Base-by-base conservation (phyloP, 345 rosid genomes). In the Gossypium stocksii region DNA sequence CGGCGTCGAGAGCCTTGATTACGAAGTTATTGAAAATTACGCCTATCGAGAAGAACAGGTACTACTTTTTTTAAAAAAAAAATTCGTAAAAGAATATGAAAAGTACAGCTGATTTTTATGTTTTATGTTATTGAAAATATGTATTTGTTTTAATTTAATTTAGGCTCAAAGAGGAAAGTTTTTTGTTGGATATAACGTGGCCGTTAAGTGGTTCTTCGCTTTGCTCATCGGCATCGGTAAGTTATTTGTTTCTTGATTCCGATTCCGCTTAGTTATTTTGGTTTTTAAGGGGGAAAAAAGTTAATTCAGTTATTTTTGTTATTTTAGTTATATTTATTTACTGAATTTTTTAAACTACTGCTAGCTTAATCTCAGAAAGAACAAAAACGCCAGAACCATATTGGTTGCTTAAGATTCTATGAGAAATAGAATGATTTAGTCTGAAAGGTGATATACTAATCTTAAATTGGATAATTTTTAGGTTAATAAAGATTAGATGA, bases 1-100 rank as follows among this genome's bases (percentile, higher is more conserved):
- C 58, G 77, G 76, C 56, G 93, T 88, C 11, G 92, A 90, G 78
- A 94, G 99, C 67, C 99, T 95, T 56, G 99, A 95, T 64, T 95
- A 95, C 48, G 98, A 91, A 83, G 98, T 93, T 34, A 85, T 93
- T 64, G 99, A 95, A 89, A 95, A 95, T 83, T 63, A 88, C 41
- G 98, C 94, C 13, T 95, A 95, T 77, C 82, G 99, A 80, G 94
- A 95, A 85, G 96, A 95, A 54, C 98, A 81, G 89, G 98, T 94
- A 53, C 9, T 34, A 34, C 41, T 34, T 34, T 27, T 61, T 56
- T 14, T 49, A 1, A 20, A 25, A 27, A 20, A 25, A 27, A 29
- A 29, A 43, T 71, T 71, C 22, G 38, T 73, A 72, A 1, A 38
- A 54, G 34, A 67, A 12, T 2, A 15, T 3, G 14, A 46, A 65